These are phyloP conservation scores for Termitomyces sp. DNA, from an alignment of 768 basidiomycete genomes.

Conservation along the genomic window DNA sequence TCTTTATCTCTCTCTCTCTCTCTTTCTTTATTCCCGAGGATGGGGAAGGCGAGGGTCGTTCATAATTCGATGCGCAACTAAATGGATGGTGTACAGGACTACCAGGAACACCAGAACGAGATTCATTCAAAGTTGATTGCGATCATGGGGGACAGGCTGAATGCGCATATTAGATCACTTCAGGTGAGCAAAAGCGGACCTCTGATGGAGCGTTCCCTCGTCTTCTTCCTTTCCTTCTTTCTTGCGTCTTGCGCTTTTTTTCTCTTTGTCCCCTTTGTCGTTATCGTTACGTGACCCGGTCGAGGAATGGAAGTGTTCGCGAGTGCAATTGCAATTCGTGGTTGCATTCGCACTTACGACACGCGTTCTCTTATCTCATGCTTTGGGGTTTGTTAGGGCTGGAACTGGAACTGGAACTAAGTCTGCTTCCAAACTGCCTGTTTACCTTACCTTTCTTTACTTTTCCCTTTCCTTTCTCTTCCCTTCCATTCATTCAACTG, in stretches of 20 bases:
- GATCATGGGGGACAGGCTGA: conserved; percentile 95
- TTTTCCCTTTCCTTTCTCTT: background rate
- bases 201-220: background rate
- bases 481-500: background rate
- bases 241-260: background rate
- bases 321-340: background rate
- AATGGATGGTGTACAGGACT: conserved; percentile 55
- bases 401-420: background rate
- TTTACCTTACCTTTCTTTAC: background rate
- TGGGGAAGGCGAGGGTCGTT: too few species aligned
- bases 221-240: background rate
- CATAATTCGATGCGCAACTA: background rate
- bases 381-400: background rate
- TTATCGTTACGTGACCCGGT: background rate
- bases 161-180: conserved; percentile 77
- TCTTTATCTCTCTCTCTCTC: too few species aligned
- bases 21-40: too few species aligned
- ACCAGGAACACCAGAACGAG: conserved; percentile 98
- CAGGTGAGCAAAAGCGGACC: conserved; percentile 39
- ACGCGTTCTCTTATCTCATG: background rate
- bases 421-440: background rate
- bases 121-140: conserved; percentile 96
- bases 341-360: background rate
- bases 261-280: background rate
- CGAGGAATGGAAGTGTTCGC: conserved; percentile 3